phyloP scores from a whole-genome alignment of 2,329 filamentous ascomycete genomes.

The Cordyceps tenuipes region DNA sequence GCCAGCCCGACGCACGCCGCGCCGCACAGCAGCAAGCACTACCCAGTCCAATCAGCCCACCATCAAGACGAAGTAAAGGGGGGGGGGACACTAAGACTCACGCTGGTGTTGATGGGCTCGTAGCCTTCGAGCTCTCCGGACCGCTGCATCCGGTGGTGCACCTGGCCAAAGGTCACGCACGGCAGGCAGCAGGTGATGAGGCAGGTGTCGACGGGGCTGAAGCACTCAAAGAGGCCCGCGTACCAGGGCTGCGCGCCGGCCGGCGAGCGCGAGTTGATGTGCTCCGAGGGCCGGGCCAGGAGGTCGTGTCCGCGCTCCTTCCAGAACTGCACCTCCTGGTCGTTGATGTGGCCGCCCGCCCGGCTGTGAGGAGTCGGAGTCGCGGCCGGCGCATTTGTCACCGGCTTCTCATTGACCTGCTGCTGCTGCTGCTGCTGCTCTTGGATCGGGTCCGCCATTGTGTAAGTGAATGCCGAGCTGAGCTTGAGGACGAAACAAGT shows the following conservation, averaged over 20 bases:
- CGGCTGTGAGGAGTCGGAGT: too few species aligned
- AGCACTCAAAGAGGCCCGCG: conserved; percentile 36
- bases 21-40: conserved; percentile 37
- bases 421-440: neutral
- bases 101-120: conserved; percentile 38
- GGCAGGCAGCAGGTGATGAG: conserved; percentile 38
- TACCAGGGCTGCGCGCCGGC: conserved; percentile 30
- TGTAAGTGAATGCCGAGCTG: neutral
- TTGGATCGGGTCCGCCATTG: neutral
- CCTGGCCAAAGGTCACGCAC: conserved; percentile 42
- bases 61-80: too few species aligned
- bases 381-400: neutral
- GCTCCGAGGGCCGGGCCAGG: conserved; percentile 32
- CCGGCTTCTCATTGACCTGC: neutral
- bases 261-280: conserved; percentile 34
- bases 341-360: conserved; percentile 25
- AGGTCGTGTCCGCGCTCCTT: conserved; percentile 35
- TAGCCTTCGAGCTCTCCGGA: conserved; percentile 33
- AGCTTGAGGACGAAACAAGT: neutral
- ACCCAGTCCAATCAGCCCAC: neutral
- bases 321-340: conserved; percentile 37
- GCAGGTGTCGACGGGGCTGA: conserved; percentile 35
- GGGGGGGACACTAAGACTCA: conserved; percentile 20
- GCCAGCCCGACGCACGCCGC: conserved; percentile 31
- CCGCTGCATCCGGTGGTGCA: conserved; percentile 36